Evolutionary conservation across 352 stramenopile genomes (phyloP).

Genomic region (Phytophthora sojae): DNA sequence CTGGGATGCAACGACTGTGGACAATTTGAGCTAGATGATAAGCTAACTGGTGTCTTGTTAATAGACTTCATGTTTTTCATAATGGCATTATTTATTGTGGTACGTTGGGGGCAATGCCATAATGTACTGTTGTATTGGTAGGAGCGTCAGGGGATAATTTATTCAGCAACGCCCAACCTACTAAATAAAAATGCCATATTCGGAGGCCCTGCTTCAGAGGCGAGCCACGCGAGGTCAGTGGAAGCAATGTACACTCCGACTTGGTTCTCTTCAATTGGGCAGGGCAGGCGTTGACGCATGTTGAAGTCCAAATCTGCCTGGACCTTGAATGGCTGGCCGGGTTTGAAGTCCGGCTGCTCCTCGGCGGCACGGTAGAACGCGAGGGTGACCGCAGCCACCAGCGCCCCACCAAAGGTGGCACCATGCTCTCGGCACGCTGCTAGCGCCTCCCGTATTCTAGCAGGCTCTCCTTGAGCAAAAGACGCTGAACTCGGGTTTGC

Average conservation of each 20-base stretch:
- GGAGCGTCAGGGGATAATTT: too few relatives aligned
- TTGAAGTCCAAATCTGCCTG: conserved; percentile 39
- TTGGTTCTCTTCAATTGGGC: conserved; percentile 16
- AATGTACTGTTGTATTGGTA: too few relatives aligned
- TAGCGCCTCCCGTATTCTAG: conserved; percentile 26
- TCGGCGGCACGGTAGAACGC: conserved; percentile 18
- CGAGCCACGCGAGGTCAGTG: conserved; percentile 10
- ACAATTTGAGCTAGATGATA: too few relatives aligned
- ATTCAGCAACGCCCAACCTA: too few relatives aligned
- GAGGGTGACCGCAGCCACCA: conserved; percentile 25
- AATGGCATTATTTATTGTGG: too few relatives aligned
- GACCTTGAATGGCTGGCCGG: conserved; percentile 36
- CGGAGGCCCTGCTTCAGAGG: too few relatives aligned
- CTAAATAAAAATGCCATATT: too few relatives aligned
- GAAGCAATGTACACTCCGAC: conserved; percentile 38
- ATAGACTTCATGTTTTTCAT: too few relatives aligned
- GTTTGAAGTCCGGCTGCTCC: neutral
- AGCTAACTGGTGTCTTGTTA: too few relatives aligned
- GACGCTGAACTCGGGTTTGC: conserved; percentile 22
- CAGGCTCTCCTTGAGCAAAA: conserved; percentile 30
- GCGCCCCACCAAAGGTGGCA: conserved; percentile 38
- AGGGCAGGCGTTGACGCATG: conserved; percentile 44
- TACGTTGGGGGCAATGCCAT: too few relatives aligned
- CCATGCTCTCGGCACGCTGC: conserved; percentile 30
- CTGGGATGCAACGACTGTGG: too few relatives aligned